These are phyloP conservation scores for Thielaviopsis euricoi DNA, from an alignment of 2,329 filamentous ascomycete genomes.

Conservation along the genomic window DNA sequence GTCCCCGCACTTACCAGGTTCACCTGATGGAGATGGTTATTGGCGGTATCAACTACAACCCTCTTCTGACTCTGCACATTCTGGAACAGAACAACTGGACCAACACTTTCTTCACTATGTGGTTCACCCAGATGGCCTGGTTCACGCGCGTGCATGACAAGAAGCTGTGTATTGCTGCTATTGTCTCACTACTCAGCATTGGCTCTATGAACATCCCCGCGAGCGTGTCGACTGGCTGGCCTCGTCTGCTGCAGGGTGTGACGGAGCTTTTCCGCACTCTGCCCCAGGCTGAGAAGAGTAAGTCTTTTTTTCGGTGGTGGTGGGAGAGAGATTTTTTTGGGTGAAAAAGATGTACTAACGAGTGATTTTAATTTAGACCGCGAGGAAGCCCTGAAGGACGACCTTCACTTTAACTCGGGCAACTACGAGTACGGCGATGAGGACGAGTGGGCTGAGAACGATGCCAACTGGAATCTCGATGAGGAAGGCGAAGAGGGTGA, in stretches of 20 bases:
- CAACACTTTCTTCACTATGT: constrained; percentile 96
- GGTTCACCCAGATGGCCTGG: constrained; percentile 90
- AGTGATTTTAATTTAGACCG: constrained; percentile 40
- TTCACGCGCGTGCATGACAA: constrained; percentile 96
- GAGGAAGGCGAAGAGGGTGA: constrained; percentile 50
- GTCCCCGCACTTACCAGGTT: constrained; percentile 85
- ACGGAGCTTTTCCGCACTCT: constrained; percentile 85
- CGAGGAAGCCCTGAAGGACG: constrained; percentile 81
- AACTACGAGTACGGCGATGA: constrained; percentile 51
- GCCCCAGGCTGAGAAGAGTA: constrained; percentile 72
- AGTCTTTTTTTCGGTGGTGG: constrained; percentile 20
- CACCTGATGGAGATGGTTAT: constrained; percentile 99
- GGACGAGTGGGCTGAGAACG: constrained; percentile 71
- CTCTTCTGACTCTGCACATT: constrained; percentile 64
- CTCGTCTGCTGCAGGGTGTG: constrained; percentile 71
- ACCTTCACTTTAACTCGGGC: constrained; percentile 52
- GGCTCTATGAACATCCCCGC: constrained; percentile 66
- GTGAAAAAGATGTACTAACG: neutral
- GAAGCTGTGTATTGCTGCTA: constrained; percentile 91
- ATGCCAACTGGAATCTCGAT: constrained; percentile 63
- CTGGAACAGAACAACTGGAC: constrained; percentile 90
- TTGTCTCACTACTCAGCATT: constrained; percentile 68
- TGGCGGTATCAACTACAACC: constrained; percentile 96
- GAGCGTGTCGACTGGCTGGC: constrained; percentile 94
- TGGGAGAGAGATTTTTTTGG: neutral